These are phyloP conservation scores for Phytopythium cucurbitacearum DNA, from an alignment of 352 stramenopile genomes.

Conservation along the genomic window DNA sequence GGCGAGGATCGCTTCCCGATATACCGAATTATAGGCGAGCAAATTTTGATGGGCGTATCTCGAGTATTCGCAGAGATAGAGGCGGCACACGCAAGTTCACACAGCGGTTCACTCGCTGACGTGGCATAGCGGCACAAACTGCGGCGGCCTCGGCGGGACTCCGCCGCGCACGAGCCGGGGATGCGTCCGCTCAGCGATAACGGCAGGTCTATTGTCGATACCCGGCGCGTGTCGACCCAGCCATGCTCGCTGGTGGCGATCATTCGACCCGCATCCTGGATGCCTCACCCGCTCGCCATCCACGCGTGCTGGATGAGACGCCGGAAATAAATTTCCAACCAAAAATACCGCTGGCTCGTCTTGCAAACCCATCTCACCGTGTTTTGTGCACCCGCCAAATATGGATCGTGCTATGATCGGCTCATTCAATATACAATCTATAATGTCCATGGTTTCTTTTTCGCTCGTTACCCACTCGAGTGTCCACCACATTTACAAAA, in stretches of 20 bases:
- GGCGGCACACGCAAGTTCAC: not conserved
- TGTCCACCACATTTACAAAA: too few species aligned
- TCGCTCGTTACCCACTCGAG: too few species aligned
- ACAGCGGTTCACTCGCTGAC: too few species aligned
- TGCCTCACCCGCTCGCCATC: not conserved
- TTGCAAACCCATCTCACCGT: not conserved
- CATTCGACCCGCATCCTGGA: not conserved
- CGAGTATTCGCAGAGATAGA: not conserved
- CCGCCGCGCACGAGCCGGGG: too few species aligned
- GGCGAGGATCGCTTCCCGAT: not conserved
- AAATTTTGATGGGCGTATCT: too few species aligned
- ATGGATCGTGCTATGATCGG: too few species aligned
- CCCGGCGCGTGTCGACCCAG: not conserved
- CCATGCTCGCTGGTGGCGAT: not conserved
- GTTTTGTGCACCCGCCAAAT: not conserved
- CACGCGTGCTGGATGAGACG: not conserved
- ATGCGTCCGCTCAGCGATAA: too few species aligned
- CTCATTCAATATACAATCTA: too few species aligned
- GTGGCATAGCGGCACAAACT: too few species aligned
- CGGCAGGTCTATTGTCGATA: too few species aligned
- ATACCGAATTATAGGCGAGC: not conserved
- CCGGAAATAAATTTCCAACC: slow-evolving; percentile 4
- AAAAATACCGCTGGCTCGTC: slow-evolving; percentile 9
- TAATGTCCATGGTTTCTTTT: too few species aligned
- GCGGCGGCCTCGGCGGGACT: too few species aligned